Evolutionary conservation across 1,284 basidiomycete genomes (phyloP).

Genomic region (Chalciporus sp.): DNA sequence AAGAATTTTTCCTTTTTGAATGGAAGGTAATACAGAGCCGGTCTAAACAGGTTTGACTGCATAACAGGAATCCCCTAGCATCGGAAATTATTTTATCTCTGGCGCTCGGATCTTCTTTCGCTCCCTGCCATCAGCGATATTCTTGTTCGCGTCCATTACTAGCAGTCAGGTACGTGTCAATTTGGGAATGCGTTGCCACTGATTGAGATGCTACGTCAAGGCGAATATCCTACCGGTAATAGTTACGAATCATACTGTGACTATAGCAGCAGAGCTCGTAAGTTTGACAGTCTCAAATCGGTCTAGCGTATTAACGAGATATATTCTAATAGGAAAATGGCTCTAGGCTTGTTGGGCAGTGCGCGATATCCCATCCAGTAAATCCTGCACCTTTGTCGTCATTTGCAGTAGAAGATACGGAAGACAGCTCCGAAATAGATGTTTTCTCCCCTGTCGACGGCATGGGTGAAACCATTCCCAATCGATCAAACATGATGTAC

Average conservation of each 20-base stretch:
- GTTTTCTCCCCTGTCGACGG: constrained; percentile 51
- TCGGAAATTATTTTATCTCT: constrained; percentile 89
- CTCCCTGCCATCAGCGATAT: constrained; percentile 92
- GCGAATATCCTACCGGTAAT: constrained; percentile 88
- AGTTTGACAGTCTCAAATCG: constrained; percentile 30
- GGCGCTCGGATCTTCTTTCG: constrained; percentile 87
- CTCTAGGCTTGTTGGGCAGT: constrained; percentile 86
- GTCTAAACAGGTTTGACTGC: constrained; percentile 10
- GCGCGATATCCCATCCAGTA: constrained; percentile 95
- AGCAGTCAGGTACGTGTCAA: constrained; percentile 56
- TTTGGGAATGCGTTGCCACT: constrained; percentile 13
- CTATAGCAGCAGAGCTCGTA: constrained; percentile 92
- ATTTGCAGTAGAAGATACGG: constrained; percentile 26
- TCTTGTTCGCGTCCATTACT: constrained; percentile 92
- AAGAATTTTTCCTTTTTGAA: constrained; percentile 91
- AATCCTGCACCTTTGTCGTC: constrained; percentile 29
- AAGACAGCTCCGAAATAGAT: constrained; percentile 29
- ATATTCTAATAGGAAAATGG: constrained; percentile 66
- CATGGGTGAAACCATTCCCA: constrained; percentile 49
- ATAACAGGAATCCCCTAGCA: constrained; percentile 42
- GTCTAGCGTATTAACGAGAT: constrained; percentile 8
- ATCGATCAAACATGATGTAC: constrained; percentile 69
- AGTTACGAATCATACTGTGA: constrained; percentile 96
- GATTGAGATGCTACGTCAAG: constrained; percentile 39
- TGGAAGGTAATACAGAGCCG: constrained; percentile 57